These are phyloP conservation scores for Micractinium sp. DNA, from an alignment of 139 green algal genomes.

Conservation along the genomic window DNA sequence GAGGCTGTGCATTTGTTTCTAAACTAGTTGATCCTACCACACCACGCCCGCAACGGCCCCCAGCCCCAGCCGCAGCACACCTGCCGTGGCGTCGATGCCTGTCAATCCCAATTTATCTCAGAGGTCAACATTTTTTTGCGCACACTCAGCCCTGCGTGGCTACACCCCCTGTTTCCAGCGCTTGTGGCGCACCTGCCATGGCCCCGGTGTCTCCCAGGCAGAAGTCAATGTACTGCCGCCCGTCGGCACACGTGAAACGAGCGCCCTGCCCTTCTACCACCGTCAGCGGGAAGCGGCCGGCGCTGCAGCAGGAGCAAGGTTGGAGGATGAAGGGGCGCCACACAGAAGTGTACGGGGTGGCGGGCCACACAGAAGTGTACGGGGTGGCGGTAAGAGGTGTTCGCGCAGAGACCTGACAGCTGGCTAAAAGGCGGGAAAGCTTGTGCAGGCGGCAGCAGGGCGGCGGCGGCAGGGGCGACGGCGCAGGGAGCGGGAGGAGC, in stretches of 20 bases:
- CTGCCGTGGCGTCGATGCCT: neutral
- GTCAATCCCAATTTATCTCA: too few species aligned
- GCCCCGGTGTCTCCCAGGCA: conserved; percentile 11
- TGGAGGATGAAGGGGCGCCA: conserved; percentile 57
- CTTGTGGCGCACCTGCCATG: neutral
- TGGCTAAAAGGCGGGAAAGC: too few species aligned
- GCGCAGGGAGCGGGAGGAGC: neutral
- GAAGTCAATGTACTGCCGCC: neutral
- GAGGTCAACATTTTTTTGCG: too few species aligned
- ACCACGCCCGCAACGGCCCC: too few species aligned
- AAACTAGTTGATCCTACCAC: too few species aligned
- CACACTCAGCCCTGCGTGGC: too few species aligned
- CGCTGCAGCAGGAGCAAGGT: neutral
- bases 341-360: conserved; percentile 55
- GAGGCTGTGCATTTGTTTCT: too few species aligned
- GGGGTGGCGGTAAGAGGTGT: too few species aligned
- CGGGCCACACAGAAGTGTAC: conserved; percentile 67
- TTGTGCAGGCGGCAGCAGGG: neutral
- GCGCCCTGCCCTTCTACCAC: neutral
- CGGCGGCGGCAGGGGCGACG: neutral
- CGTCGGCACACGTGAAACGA: neutral
- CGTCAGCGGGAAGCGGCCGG: neutral
- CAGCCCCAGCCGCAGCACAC: too few species aligned
- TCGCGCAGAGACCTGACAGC: too few species aligned
- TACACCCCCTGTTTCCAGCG: too few species aligned